Evolutionary conservation across 257 asterid genomes (phyloP).

Genomic region (Penstemon eatonii): DNA sequence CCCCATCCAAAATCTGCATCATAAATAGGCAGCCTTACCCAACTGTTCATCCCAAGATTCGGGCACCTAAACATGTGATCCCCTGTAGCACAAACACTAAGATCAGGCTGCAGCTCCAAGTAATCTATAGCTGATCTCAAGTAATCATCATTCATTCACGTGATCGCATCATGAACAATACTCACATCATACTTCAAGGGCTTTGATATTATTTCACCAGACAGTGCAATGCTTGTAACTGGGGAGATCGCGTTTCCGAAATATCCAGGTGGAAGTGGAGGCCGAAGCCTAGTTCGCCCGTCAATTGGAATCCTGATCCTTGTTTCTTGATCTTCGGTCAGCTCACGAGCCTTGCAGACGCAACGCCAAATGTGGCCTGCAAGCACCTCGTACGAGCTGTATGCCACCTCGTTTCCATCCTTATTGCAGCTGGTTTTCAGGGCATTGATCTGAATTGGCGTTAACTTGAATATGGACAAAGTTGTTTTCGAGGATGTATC

Average conservation of each 20-base stretch:
- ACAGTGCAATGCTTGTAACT: constrained; percentile 39
- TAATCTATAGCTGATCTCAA: constrained; percentile 60
- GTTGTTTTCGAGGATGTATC: no score
- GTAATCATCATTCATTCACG: constrained; percentile 50
- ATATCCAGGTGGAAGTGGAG: constrained; percentile 51
- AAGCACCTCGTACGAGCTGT: no score
- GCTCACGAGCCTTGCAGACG: no score
- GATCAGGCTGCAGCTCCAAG: constrained; percentile 55
- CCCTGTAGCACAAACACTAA: constrained; percentile 43
- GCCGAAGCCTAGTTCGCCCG: neutral
- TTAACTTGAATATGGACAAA: no score
- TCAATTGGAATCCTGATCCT: no score
- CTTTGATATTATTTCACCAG: constrained; percentile 49
- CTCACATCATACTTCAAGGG: constrained; percentile 42
- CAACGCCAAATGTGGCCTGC: no score
- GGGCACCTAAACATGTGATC: constrained; percentile 55
- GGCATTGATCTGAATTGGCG: no score
- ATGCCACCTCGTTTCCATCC: no score
- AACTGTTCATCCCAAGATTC: constrained; percentile 54
- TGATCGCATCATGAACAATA: constrained; percentile 51
- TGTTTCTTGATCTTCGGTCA: no score
- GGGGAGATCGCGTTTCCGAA: constrained; percentile 62
- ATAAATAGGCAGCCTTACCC: constrained; percentile 61
- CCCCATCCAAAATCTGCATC: constrained; percentile 85
- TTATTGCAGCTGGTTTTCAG: no score